Evolutionary conservation across 306 rosid species (phyloP), one percentile per base, ranked within the genome.

Genomic region (Lathyrus sativus): DNA sequence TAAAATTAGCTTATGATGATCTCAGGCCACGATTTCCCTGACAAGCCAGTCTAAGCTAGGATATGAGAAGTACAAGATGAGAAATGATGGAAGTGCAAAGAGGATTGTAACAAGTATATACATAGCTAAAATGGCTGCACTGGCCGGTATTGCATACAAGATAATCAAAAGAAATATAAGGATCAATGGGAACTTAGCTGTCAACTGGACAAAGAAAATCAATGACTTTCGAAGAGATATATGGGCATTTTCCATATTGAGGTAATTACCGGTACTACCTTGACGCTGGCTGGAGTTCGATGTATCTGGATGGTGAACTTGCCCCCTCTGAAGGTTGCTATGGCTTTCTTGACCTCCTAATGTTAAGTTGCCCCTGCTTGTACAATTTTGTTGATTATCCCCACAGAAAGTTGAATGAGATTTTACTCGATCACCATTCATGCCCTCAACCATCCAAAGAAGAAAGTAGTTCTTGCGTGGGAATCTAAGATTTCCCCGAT

Each of bases 391-490:
- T 17, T 79, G 88, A 68, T 73, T 69, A 79, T 93, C 97, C 51
- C 82, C 87, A 19, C 80, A 59, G 67, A 42, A 78, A 71, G 84
- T 63, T 61, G 89, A 83, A 70, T 68, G 88, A 54, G 90, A 82
- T 64, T 90, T 86, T 59, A 51, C 84, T 81, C 97, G 81, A 56
- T 93, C 97, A 26, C 91, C 98, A 65, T 88, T 90, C 90, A 90
- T 93, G 88, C 90, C 86, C 79, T 93, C 98, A 68, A 93, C 90
- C 98, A 93, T 93, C 98, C 98, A 93, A n/a, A 93, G 88, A 76
- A 93, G 98, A 72, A 93, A 93, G 86, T 86, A 90, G 81, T 93
- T 93, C 85, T 93, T 93, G 67, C 86, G 90, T 70, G 98, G 98
- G 84, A 86, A 93, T 73, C 49, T 83, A 48, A 93, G 96, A 66